Evolutionary conservation across 192 early-diverging fungal species (phyloP).

Genomic region (Backusella macrospora): DNA sequence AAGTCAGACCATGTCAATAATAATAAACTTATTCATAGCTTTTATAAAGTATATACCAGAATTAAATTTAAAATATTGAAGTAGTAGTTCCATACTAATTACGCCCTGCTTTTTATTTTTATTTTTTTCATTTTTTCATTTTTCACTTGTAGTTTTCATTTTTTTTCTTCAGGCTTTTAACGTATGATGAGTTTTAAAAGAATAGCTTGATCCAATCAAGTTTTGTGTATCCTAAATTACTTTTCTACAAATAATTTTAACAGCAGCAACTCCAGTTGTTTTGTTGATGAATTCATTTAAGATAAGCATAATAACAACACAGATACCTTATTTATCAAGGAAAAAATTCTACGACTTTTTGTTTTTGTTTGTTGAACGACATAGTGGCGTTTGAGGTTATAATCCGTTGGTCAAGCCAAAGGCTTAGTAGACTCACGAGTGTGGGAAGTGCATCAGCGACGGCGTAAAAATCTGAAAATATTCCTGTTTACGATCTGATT

Average conservation of each 20-base stretch:
- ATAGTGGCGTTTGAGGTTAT: neutral
- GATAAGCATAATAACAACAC: neutral
- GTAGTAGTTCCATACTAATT: neutral
- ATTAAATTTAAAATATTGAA: neutral
- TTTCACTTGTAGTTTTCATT: too few species aligned
- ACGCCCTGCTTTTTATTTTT: neutral
- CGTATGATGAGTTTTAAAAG: slow-evolving; percentile 6
- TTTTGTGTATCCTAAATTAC: slow-evolving; percentile 6
- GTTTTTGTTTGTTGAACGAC: neutral
- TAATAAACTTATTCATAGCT: neutral
- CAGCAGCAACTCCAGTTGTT: neutral
- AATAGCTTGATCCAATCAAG: slow-evolving; percentile 4
- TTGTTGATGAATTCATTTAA: slow-evolving; percentile 13
- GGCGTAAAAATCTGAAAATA: neutral
- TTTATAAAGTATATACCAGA: neutral
- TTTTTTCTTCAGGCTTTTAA: neutral
- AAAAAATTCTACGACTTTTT: neutral
- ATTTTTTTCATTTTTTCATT: too few species aligned
- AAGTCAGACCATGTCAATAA: slow-evolving; percentile 16
- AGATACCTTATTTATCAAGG: neutral
- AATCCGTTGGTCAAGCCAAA: neutral
- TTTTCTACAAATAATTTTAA: slow-evolving; percentile 9
- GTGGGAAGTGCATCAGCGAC: neutral
- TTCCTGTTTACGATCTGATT: neutral
- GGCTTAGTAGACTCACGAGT: neutral